These are phyloP conservation scores for Diaporthe sp. DNA, from an alignment of 2,329 filamentous ascomycete genomes.

Conservation along the genomic window DNA sequence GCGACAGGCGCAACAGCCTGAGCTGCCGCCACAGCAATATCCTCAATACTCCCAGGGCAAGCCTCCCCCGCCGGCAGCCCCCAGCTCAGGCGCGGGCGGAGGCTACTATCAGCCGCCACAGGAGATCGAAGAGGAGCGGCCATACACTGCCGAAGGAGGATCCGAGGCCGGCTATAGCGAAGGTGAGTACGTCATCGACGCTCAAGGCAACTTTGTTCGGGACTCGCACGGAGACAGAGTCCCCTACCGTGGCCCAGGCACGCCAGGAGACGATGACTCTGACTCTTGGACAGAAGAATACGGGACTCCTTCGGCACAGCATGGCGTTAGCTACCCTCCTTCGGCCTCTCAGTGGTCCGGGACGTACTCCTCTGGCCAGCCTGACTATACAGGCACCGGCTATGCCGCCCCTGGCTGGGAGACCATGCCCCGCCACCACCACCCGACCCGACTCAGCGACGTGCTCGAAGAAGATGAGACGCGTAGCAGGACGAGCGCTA, in stretches of 20 bases:
- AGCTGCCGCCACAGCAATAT: conserved; percentile 37
- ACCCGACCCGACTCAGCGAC: conserved; percentile 89
- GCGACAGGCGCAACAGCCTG: conserved; percentile 42
- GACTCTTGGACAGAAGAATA: conserved; percentile 67
- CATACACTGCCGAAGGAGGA: conserved; percentile 55
- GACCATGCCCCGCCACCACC: conserved; percentile 80
- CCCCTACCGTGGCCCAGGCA: conserved; percentile 56
- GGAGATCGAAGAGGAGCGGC: conserved; percentile 53
- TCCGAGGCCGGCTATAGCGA: conserved; percentile 74
- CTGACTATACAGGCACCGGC: conserved; percentile 75
- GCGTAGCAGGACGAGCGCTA: conserved; percentile 78
- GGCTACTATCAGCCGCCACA: conserved; percentile 58
- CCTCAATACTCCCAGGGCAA: conserved; percentile 42
- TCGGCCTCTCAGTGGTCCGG: conserved; percentile 55
- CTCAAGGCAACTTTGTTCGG: conserved; percentile 68
- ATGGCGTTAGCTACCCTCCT: conserved; percentile 48
- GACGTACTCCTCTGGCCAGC: conserved; percentile 49
- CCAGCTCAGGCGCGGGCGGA: conserved; percentile 46
- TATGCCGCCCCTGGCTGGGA: conserved; percentile 81
- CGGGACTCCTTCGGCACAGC: conserved; percentile 61
- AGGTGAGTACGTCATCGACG: conserved; percentile 77
- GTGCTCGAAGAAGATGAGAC: conserved; percentile 90
- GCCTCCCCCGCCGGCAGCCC: conserved; percentile 48
- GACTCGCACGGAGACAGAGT: conserved; percentile 72
- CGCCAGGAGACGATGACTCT: conserved; percentile 58